Evolutionary conservation across 139 green algal genomes (phyloP).

Genomic region (Chlorella sp.): DNA sequence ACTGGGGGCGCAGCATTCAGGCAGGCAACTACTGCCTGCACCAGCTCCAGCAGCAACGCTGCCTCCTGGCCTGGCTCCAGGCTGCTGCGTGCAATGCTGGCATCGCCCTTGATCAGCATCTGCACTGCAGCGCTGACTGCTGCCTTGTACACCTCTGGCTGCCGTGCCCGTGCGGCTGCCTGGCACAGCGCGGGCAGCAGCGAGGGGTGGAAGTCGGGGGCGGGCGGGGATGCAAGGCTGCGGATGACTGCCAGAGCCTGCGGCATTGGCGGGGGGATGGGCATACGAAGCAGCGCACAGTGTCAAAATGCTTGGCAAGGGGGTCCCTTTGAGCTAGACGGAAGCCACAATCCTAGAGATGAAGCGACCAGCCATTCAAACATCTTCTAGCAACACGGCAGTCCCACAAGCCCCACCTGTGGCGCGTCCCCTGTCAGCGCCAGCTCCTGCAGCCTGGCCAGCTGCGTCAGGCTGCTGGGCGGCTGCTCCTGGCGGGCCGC

Average conservation of each 20-base stretch:
- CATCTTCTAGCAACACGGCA: not conserved
- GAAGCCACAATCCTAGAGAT: too few species aligned
- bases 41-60: not conserved
- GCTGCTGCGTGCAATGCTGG: not conserved
- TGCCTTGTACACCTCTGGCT: not conserved
- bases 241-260: not conserved
- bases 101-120: not conserved
- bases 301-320: too few species aligned
- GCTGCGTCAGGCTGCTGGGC: constrained; percentile 12
- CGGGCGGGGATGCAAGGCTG: not conserved
- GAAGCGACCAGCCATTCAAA: too few species aligned
- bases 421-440: not conserved
- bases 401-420: not conserved
- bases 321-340: too few species aligned
- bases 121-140: constrained; percentile 12
- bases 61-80: constrained; percentile 29
- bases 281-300: not conserved
- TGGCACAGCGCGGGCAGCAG: not conserved
- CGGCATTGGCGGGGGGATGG: not conserved
- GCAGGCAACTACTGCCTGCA: not conserved
- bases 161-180: not conserved
- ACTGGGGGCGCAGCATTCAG: not conserved
- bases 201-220: constrained; percentile 24
- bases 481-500: constrained; percentile 26
- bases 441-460: constrained; percentile 17